Conservation (phyloP, 1,284 basidiomycete species). For the Microbotryum lychnidis-dioicae region DNA sequence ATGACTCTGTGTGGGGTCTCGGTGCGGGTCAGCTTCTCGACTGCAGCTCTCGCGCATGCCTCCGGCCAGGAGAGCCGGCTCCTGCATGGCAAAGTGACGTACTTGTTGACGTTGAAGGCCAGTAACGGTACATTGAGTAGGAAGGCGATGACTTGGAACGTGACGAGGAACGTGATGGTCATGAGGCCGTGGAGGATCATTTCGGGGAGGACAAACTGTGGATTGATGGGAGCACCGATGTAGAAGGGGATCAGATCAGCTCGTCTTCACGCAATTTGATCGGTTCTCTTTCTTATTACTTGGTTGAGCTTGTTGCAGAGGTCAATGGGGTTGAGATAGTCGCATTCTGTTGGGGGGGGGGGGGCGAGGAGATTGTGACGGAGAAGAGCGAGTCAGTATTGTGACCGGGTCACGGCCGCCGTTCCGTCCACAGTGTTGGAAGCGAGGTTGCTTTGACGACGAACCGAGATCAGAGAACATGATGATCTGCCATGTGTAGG, state of each 20-base stretch:
- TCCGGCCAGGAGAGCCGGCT: neutral
- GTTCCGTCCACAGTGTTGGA: neutral
- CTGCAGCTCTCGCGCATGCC: conserved; percentile 1
- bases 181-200: conserved; percentile 90
- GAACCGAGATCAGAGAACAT: conserved; percentile 90
- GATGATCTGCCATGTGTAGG: conserved; percentile 64
- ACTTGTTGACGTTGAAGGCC: conserved; percentile 92
- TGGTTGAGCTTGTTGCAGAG: conserved; percentile 99
- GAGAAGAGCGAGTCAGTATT: too few species aligned
- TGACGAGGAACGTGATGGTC: conserved; percentile 70
- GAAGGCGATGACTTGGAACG: conserved; percentile 92
- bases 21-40: neutral
- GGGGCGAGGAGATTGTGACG: conserved; percentile 1
- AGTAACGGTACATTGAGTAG: conserved; percentile 84
- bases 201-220: conserved; percentile 92
- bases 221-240: neutral
- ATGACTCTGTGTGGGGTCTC: conserved; percentile 57
- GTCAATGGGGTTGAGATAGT: conserved; percentile 99
- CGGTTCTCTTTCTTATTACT: conserved; percentile 45
- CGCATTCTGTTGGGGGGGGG: conserved; percentile 35
- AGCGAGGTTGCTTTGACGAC: neutral
- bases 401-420: too few species aligned
- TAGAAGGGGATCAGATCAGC: neutral
- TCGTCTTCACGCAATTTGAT: too few species aligned
- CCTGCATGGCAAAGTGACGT: conserved; percentile 38